Base-by-base conservation (phyloP, 257 asterid species). In the Ehretia macrophylla region DNA sequence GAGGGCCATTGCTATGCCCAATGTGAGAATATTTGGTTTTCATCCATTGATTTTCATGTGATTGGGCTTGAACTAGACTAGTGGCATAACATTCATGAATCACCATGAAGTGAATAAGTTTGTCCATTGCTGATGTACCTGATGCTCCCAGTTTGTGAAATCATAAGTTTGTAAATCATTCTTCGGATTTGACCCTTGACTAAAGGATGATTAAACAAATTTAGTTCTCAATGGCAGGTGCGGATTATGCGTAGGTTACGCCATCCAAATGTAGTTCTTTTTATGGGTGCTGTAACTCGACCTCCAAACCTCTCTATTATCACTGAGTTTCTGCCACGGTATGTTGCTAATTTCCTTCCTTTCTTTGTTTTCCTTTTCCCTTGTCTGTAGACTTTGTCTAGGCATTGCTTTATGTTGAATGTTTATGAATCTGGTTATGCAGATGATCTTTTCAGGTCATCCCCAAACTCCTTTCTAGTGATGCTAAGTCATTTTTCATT, bases 231-330 rank as follows among this genome's bases (percentile, higher is more conserved):
- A 53, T 77, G 67, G 64, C 83, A 93, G 99, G 99, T 93, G 64
- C 83, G 94, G 62, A 93, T 93, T 58, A 93, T 93, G 99, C 97
- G 91, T 62, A 82, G 97, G 73, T 68, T 89, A 63, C 90, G 99
- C 51, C 97, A 93, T 89, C 97, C 97, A 68, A 93, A 93, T 76
- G 85, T 93, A 56, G 97, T 93, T 67, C 97, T 85, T 68, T 93
- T 93, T 55, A 85, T 93, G 99, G 99, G 99, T 78, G 99, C 99
- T 5, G 96, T 93, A 21, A 93, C 99, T 77, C 86, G 97, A 49
- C 96, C 99, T 8, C 99, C 99, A 58, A 85, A 93, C 63, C 97
- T 93, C 69, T 93, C 99, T 42, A 93, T 93, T 21, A 71, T 93
- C 69, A 86, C 97, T 18, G 99, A 93, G 68, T 93, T 89, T 73